Base-by-base conservation (phyloP, 2,329 filamentous ascomycete species). In the Botrytis medusae region DNA sequence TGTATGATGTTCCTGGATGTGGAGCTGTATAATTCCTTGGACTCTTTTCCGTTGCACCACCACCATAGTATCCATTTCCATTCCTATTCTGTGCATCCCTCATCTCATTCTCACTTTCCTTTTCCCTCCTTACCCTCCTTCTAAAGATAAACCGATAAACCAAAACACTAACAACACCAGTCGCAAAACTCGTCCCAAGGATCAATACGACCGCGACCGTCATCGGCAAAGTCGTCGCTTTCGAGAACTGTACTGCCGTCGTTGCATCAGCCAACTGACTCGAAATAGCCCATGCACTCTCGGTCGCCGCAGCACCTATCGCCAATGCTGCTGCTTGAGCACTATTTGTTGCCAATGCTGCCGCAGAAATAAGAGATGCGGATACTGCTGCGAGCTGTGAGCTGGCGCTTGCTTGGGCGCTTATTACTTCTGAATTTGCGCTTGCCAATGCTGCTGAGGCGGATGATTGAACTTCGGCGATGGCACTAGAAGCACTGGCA, bases 131-230 rank as follows among this genome's bases (percentile, higher is more conserved):
- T 3, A 59, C 37, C 29, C 9, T 59, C 37, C 16, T 57, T 29
- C 20, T 67, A 14, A 22, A 63, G 20, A 71, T 25, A 37, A 44
- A 60, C 16, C 62, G 51, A 60, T 72, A 72, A 32, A 46, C 22
- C 18, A 72, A 40, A 18, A 72, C 48, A n/a, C 62, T 68, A 2
- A 72, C 10, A 22, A 72, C 25, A 32, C 62, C 59, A 29, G 37
- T 59, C 4, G 46, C 51, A 57, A 68, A 42, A 20, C 46, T 68
- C 18, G 46, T 67, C 5, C 46, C 62, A 5, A 72, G 5, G 29
- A 72, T 72, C 7, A 72, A 51, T 2, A 72, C 40, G 16, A 72
- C 70, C 5, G 62, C 70, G 18, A 72, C 48, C 2, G 70, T 68
- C 29, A 68, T 40, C 0, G 70, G 70, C 8, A 72, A 18, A 9